A percentile compares a stretch with the other conserved stretches of the same genome.
Conservation (phyloP, 495 filamentous ascomycete species). For the Pseudotulostoma volvatum region DNA sequence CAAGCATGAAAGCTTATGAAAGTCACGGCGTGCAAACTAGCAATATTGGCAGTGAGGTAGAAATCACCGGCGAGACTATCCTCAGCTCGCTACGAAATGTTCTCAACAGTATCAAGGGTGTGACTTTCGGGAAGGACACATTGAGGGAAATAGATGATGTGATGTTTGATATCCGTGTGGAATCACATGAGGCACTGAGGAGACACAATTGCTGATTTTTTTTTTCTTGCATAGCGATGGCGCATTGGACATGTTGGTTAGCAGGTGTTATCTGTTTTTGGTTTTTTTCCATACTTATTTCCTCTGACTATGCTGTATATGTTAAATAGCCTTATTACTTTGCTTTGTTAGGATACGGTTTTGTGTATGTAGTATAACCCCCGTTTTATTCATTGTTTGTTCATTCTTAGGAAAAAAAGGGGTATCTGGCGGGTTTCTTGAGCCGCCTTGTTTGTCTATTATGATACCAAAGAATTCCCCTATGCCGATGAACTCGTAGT, state of each 20-base stretch:
- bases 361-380: too few relatives aligned
- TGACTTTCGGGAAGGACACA: slow-evolving; percentile 32
- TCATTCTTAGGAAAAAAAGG: too few relatives aligned
- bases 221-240: slow-evolving; percentile 27
- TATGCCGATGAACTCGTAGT: too few relatives aligned
- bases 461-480: too few relatives aligned
- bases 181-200: slow-evolving; percentile 43
- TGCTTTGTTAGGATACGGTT: too few relatives aligned
- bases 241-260: slow-evolving; percentile 5
- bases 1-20: not conserved
- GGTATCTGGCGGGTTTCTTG: too few relatives aligned
- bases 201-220: slow-evolving; percentile 15
- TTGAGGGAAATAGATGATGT: slow-evolving; percentile 47
- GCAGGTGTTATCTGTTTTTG: too few relatives aligned
- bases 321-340: too few relatives aligned
- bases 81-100: slow-evolving; percentile 32
- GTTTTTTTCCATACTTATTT: too few relatives aligned
- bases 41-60: not conserved
- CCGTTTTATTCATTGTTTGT: too few relatives aligned
- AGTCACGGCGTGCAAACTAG: slow-evolving; percentile 3
- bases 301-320: too few relatives aligned
- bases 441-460: too few relatives aligned
- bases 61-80: slow-evolving; percentile 18
- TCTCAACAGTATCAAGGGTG: slow-evolving; percentile 33
- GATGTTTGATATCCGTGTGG: slow-evolving; percentile 49